These are phyloP conservation scores for Cladophialophora carrionii DNA, from an alignment of 2,329 filamentous ascomycete species.

Conservation along the genomic window DNA sequence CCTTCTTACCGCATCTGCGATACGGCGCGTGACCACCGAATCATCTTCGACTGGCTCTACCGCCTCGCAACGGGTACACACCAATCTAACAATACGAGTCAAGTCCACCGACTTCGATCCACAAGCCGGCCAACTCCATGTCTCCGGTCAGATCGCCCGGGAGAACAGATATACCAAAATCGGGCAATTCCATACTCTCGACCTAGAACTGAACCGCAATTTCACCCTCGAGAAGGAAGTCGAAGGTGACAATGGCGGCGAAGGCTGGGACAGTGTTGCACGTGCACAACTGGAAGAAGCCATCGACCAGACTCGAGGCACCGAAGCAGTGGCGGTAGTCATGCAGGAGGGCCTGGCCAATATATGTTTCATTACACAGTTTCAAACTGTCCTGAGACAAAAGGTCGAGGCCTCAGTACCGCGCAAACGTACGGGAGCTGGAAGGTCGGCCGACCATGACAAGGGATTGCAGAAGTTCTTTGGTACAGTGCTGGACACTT, in stretches of 20 bases:
- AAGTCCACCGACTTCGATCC: constrained; percentile 71
- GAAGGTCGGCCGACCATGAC: constrained; percentile 50
- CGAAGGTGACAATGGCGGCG: constrained; percentile 49
- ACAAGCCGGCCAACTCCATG: constrained; percentile 68
- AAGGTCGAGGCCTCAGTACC: constrained; percentile 54
- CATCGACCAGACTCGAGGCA: constrained; percentile 74
- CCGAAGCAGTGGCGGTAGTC: constrained; percentile 84
- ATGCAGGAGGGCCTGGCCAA: constrained; percentile 74
- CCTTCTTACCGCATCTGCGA: constrained; percentile 65
- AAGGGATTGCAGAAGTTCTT: constrained; percentile 76
- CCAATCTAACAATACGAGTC: constrained; percentile 67
- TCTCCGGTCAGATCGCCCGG: constrained; percentile 65
- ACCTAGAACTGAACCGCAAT: constrained; percentile 82
- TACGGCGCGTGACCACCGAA: constrained; percentile 67
- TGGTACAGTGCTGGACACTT: constrained; percentile 72
- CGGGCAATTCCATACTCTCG: constrained; percentile 71
- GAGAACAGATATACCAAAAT: constrained; percentile 70
- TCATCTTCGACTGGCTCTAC: constrained; percentile 63
- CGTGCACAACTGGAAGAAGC: constrained; percentile 77
- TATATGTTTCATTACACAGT: constrained; percentile 57
- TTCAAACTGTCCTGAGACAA: constrained; percentile 55
- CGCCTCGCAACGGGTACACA: constrained; percentile 65
- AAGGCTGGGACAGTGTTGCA: constrained; percentile 87
- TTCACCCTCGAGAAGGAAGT: constrained; percentile 84
- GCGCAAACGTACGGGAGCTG: constrained; percentile 51